phyloP scores from a whole-genome alignment of 2,329 filamentous ascomycete genomes.

The Annulohypoxylon truncatum region DNA sequence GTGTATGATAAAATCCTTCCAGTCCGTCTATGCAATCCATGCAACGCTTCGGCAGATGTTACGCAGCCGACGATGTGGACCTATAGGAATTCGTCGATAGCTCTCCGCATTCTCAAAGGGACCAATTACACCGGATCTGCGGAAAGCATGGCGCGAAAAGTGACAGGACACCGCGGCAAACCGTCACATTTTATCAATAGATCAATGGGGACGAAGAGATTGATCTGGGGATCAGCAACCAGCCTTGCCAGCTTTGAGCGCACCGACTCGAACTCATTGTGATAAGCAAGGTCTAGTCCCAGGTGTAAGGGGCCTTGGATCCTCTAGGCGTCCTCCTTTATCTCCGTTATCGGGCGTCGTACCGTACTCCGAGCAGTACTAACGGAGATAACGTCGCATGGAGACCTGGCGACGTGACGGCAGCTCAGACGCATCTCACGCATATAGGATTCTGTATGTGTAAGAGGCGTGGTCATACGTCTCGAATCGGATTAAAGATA shows the following conservation, averaged over 20 bases:
- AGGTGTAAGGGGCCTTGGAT: conserved; percentile 18
- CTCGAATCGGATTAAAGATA: conserved; percentile 13
- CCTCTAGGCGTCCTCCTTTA: conserved; percentile 38
- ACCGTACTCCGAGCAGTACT: conserved; percentile 21
- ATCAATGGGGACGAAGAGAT: conserved; percentile 35
- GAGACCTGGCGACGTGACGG: conserved; percentile 21
- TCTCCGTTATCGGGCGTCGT: conserved; percentile 48
- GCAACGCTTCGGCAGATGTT: conserved; percentile 31
- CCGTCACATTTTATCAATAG: conserved; percentile 31
- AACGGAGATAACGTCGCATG: conserved; percentile 41
- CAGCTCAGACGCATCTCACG: conserved; percentile 3
- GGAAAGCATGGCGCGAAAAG: conserved; percentile 12
- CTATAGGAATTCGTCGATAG: conserved; percentile 33
- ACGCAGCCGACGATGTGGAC: conserved; percentile 8
- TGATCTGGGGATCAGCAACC: conserved; percentile 38
- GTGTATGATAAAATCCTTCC: conserved; percentile 11
- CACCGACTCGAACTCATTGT: conserved; percentile 9
- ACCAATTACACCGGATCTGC: conserved; percentile 29
- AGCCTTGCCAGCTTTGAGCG: conserved; percentile 23
- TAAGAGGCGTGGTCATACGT: conserved; percentile 23
- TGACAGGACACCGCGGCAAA: conserved; percentile 19
- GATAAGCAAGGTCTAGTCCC: conserved; percentile 39
- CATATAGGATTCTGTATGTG: conserved; percentile 18
- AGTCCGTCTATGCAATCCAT: conserved; percentile 19
- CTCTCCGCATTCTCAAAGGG: conserved; percentile 34